Percentiles rank a stretch among this genome's conserved stretches.
These are phyloP conservation scores for Lachancea sp. DNA, from an alignment of 805 yeast species.

Conservation along the genomic window DNA sequence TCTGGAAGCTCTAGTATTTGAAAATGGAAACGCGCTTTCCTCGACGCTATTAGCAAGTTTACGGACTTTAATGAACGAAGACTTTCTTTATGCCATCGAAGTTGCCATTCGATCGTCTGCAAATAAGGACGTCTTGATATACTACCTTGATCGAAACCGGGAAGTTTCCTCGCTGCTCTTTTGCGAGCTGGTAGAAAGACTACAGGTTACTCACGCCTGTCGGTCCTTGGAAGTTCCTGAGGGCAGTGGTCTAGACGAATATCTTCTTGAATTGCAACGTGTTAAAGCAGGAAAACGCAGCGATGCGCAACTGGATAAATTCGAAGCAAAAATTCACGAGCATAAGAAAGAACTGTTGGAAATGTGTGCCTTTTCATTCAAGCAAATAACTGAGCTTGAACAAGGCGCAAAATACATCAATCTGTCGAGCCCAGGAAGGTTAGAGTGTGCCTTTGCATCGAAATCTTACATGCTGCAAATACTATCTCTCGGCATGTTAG, in stretches of 20 bases:
- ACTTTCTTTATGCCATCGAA: slow-evolving; percentile 18
- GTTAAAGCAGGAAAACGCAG: slow-evolving; percentile 15
- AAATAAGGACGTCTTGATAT: slow-evolving; percentile 26
- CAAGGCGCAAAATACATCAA: slow-evolving; percentile 52
- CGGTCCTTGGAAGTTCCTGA: slow-evolving; percentile 10
- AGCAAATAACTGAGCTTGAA: slow-evolving; percentile 37
- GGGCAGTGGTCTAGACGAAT: slow-evolving; percentile 6
- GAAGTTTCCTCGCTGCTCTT: slow-evolving; percentile 27
- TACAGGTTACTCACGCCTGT: slow-evolving; percentile 19
- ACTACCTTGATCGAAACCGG: slow-evolving; percentile 24
- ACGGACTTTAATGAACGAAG: slow-evolving; percentile 1
- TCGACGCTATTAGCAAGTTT: background rate
- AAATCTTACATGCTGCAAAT: slow-evolving; percentile 53
- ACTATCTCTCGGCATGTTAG: slow-evolving; percentile 36
- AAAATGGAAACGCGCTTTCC: slow-evolving; percentile 6
- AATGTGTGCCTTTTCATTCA: slow-evolving; percentile 16
- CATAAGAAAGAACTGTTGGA: slow-evolving; percentile 15
- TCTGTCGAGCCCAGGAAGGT: slow-evolving; percentile 42
- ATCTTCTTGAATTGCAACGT: slow-evolving; percentile 10
- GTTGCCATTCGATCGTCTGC: slow-evolving; percentile 7
- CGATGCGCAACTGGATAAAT: slow-evolving; percentile 27
- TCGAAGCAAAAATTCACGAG: slow-evolving; percentile 34
- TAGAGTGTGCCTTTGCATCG: slow-evolving; percentile 46
- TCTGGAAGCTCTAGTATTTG: slow-evolving; percentile 29
- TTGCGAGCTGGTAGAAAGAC: slow-evolving; percentile 16